phyloP scores from a whole-genome alignment of 306 rosid species.

The Crataegus laevigata region DNA sequence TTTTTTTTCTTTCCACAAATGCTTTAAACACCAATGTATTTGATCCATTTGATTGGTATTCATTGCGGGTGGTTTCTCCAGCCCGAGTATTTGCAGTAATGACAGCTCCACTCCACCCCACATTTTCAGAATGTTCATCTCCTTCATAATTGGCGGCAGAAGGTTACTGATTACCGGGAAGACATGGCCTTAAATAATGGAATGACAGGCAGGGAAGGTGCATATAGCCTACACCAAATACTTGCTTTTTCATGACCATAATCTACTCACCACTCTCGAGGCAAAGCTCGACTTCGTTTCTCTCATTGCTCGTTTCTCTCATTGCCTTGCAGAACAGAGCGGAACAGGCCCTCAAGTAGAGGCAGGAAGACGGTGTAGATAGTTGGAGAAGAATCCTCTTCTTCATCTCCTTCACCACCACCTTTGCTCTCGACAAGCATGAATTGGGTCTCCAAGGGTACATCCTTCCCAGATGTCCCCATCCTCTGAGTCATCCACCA shows the following conservation, averaged over 20 bases:
- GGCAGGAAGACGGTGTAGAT: slow-evolving; percentile 90
- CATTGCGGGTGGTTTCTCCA: slow-evolving; percentile 35
- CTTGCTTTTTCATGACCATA: slow-evolving; percentile 26
- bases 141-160: slow-evolving; percentile 32
- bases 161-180: slow-evolving; percentile 35
- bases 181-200: slow-evolving; percentile 33
- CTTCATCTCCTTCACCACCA: slow-evolving; percentile 29
- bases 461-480: slow-evolving; percentile 81
- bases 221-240: slow-evolving; percentile 28
- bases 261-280: slow-evolving; percentile 90
- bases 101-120: slow-evolving; percentile 55
- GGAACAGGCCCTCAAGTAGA: slow-evolving; percentile 86
- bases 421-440: slow-evolving; percentile 78
- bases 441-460: slow-evolving; percentile 94
- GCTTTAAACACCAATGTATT: slow-evolving; percentile 47
- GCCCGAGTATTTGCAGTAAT: slow-evolving; percentile 30
- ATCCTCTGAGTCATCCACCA: slow-evolving; percentile 99
- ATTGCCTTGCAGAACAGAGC: slow-evolving; percentile 88
- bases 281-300: slow-evolving; percentile 77
- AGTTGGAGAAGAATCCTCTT: slow-evolving; percentile 30
- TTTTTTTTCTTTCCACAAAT: slow-evolving; percentile 33
- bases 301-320: slow-evolving; percentile 77
- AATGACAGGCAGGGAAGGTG: slow-evolving; percentile 15
- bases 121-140: slow-evolving; percentile 23
- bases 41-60: slow-evolving; percentile 41